Evolutionary conservation across 2,329 filamentous ascomycete species (phyloP).

Genomic region (Incumbomyces lentus): DNA sequence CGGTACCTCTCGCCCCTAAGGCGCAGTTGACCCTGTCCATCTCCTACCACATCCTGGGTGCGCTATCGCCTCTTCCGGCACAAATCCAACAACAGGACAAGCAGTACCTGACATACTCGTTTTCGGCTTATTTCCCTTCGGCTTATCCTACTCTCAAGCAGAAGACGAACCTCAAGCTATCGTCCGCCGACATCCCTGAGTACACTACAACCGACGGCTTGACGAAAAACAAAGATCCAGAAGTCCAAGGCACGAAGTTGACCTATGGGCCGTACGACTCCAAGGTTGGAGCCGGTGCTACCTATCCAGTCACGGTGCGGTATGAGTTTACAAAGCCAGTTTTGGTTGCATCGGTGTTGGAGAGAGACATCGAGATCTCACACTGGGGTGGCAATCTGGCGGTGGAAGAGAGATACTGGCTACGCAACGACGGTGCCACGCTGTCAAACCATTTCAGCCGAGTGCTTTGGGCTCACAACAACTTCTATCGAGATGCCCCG

Average conservation of each 20-base stretch:
- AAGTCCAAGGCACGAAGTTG: slow-evolving; percentile 74
- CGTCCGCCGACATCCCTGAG: slow-evolving; percentile 66
- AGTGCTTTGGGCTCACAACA: slow-evolving; percentile 61
- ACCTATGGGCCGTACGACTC: slow-evolving; percentile 81
- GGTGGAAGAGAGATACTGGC: slow-evolving; percentile 84
- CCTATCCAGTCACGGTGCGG: slow-evolving; percentile 63
- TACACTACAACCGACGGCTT: slow-evolving; percentile 62
- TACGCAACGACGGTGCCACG: slow-evolving; percentile 77
- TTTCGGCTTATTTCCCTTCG: slow-evolving; percentile 75
- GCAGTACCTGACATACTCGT: slow-evolving; percentile 77
- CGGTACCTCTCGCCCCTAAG: slow-evolving; percentile 62
- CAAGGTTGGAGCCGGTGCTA: slow-evolving; percentile 64
- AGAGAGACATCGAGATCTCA: slow-evolving; percentile 88
- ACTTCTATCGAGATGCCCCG: slow-evolving; percentile 56
- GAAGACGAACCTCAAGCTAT: slow-evolving; percentile 92
- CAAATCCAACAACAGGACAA: slow-evolving; percentile 72
- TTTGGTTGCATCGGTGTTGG: slow-evolving; percentile 64
- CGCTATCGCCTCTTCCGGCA: slow-evolving; percentile 71
- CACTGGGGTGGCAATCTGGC: slow-evolving; percentile 98
- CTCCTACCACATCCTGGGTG: slow-evolving; percentile 67
- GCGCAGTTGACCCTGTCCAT: slow-evolving; percentile 79
- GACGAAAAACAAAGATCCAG: slow-evolving; percentile 54
- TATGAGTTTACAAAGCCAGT: slow-evolving; percentile 95
- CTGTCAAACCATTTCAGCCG: slow-evolving; percentile 63
- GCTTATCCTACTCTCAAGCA: slow-evolving; percentile 82